Base-by-base conservation (phyloP, 805 yeast species). In the Hanseniaspora guilliermondii region DNA sequence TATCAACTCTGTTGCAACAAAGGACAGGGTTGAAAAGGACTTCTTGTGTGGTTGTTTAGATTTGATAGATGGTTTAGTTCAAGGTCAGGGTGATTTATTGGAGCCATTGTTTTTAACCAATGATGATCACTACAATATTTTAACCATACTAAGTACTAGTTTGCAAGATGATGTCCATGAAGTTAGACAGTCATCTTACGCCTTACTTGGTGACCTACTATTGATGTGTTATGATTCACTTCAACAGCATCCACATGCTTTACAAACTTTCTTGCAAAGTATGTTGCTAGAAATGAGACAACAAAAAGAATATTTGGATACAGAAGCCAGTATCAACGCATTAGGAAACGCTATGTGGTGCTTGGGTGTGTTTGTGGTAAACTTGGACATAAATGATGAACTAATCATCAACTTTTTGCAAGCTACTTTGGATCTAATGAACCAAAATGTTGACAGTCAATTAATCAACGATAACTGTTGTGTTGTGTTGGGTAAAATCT, bases 171-270 rank as follows among this genome's bases (percentile, higher is more conserved):
- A 79, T 4, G 77, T 75, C 25, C 81, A 80, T 58, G 97, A 93
- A 66, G 96, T 93, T n/a, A 77, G 97, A 59, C 98, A 93, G 68
- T 79, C 87, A 56, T 87, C 91, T 0, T 87, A 82, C 70, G 97
- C 97, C 0, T 70, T 93, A 33, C 64, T 91, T 17, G 98, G 98
- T 27, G 98, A 93, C 67, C 74, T 93, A 67, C 85, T 89, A 9
- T 61, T 87, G 82, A 58, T 75, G 67, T 65, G 70, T 78, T 74
- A 61, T 72, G 73, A 54, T 61, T 71, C 40, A 67, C 78, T 22
- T 74, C 79, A 17, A 68, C 61, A 22, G 17, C 48, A 49, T 30
- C 58, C 59, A 42, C 70, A 72, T 11, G 63, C 62, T 42, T 55
- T 68, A 25, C 61, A 65, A 22, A 40, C 45, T 5, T 56, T 65